These are phyloP conservation scores for Sclerospora graminicola DNA, from an alignment of 352 stramenopile genomes.

Conservation along the genomic window DNA sequence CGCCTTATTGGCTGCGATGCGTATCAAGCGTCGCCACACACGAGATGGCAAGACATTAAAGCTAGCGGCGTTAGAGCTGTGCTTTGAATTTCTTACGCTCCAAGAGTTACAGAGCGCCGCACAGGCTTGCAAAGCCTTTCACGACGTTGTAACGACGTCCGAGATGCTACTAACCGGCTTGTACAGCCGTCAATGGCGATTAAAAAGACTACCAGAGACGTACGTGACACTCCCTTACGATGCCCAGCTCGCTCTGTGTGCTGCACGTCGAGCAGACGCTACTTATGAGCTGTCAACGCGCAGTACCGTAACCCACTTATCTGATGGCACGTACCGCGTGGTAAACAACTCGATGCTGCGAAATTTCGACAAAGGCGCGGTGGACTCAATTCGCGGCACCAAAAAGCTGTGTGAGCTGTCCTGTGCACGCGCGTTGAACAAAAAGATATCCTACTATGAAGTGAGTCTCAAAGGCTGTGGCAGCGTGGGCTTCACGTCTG, in stretches of 20 bases:
- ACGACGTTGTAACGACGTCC: constrained; percentile 33
- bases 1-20: constrained; percentile 8
- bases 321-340: constrained; percentile 36
- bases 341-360: constrained; percentile 82
- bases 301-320: constrained; percentile 29
- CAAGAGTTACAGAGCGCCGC: constrained; percentile 32
- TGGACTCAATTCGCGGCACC: constrained; percentile 66
- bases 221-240: constrained; percentile 34
- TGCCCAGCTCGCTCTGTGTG: constrained; percentile 37
- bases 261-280: constrained; percentile 12
- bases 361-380: constrained; percentile 46
- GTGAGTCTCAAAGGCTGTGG: constrained; percentile 60
- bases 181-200: constrained; percentile 56
- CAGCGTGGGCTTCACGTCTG: constrained; percentile 63
- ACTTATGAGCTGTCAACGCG: constrained; percentile 54
- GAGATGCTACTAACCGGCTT: constrained; percentile 37
- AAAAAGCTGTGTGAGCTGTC: constrained; percentile 38
- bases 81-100: constrained; percentile 64
- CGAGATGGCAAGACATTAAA: constrained; percentile 18
- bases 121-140: constrained; percentile 47
- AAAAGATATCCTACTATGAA: constrained; percentile 67
- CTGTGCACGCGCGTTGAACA: constrained; percentile 42
- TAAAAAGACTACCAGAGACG: constrained; percentile 14
- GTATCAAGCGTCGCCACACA: constrained; percentile 11
- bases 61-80: constrained; percentile 49